Base-by-base conservation (phyloP, 495 filamentous ascomycete species). In the Apiosordaria backusii region DNA sequence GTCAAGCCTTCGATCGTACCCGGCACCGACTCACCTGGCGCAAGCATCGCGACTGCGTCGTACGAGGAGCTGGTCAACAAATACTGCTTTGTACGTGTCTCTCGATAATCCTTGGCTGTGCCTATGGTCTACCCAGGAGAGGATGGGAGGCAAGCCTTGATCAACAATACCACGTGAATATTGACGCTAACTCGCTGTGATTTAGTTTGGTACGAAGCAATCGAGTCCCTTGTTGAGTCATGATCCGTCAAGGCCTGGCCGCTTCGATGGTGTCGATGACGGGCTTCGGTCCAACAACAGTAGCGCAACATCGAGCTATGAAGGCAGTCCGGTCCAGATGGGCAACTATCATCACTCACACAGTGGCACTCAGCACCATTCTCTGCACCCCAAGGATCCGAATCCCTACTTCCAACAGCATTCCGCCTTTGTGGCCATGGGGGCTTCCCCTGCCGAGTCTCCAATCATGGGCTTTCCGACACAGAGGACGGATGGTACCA, bases 51-150 rank as follows among this genome's bases (percentile, higher is more conserved):
- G 24, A 96, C 94, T 24, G 86, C 89, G 50, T 90, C 91, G 61
- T 97, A 98, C 78, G 88, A 92, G 74, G 95, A 99, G 77, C 83
- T 99, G 65, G 86, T 99, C 72, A 91, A 96, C 82, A 96, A 96
- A 79, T 99, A 96, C 80, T 99, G 95, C 84, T 97, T 96, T 85
- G 93, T 97, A 91, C 86, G 93, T 96, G 82, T 68, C 66, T 68
- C 77, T 68, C 70, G 70, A 67, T 68, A 71, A 65, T 27, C 59
- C 15, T 26, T 60, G 52, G 45, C 66, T 13, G 19, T 25, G 53
- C 64, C 67, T 67, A 23, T 66, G 50, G 50, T 50, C 61, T 64
- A 74, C 66, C 70, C 67, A 57, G 72, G 70, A 72, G 35, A 55
- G 52, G 60, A 68, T 65, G 60, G 69, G 70, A 74, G 65, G 66